Evolutionary conservation across 805 yeast genomes (phyloP), one percentile per base, ranked within the genome.

Genomic region (Candida oleophila): DNA sequence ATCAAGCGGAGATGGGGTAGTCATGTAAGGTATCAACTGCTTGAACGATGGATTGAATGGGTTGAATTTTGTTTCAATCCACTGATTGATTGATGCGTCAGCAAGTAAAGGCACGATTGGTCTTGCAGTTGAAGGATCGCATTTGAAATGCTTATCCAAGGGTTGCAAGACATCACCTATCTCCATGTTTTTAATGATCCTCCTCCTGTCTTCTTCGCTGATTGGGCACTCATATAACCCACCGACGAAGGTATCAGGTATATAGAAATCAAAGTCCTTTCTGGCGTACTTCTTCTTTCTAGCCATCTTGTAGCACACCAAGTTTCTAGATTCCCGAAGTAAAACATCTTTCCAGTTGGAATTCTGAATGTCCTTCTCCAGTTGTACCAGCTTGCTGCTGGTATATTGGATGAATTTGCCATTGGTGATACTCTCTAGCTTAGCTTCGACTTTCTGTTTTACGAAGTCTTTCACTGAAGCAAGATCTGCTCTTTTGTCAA

Each of bases 181-280:
- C 8, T 46, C 25, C 22, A 57, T 50, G 36, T 49, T 22, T 44
- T 50, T 47, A 59, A 55, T 43, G 54, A 62, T 22, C 42, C 49
- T 38, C 18, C 32, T 39, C 46, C 67, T 71, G 3, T 51, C 52
- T 1, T 56, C 62, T 16, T 55, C 47, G 2, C 72, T 55, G 1
- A 76, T 47, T 11, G 72, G 63, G 54, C 87, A 81, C 45, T 73
- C 72, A 59, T 74, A 86, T 2, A 85, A 53, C 0, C 82, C 89
- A 4, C 91, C 92, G 2, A 86, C 78, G 64, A 79, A 78, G 0
- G 81, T 74, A 16, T 73, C 66, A 0, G 89, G 88, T 14, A 78
- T 64, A 55, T 71, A 82, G 4, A 81, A 56, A 1, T 77, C 70
- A 9, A 73, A 43, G 22, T 71, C 61, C 42, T 81, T 65, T 11